phyloP scores from a whole-genome alignment of 2,329 filamentous ascomycete genomes.

The Phaeosphaeria sp. region DNA sequence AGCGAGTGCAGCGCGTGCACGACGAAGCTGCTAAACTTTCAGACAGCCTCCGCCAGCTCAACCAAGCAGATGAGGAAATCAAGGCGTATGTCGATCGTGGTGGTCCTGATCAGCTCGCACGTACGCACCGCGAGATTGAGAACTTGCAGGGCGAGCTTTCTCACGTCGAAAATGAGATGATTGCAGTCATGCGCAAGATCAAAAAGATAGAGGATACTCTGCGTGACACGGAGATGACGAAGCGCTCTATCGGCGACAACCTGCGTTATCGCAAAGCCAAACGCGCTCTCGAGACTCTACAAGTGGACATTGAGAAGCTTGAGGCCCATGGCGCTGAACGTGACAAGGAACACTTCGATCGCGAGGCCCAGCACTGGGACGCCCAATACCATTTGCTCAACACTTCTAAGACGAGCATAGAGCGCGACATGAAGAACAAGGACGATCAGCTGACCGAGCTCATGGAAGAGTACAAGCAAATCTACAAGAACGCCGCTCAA shows the following conservation, averaged over 20 bases:
- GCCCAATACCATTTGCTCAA: slow-evolving; percentile 71
- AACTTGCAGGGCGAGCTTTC: slow-evolving; percentile 70
- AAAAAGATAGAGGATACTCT: slow-evolving; percentile 81
- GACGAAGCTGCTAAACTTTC: slow-evolving; percentile 74
- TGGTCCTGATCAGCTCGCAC: slow-evolving; percentile 73
- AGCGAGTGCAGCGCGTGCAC: slow-evolving; percentile 74
- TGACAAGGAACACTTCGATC: slow-evolving; percentile 76
- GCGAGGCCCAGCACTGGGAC: slow-evolving; percentile 72
- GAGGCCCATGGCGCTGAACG: slow-evolving; percentile 80
- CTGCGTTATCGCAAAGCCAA: slow-evolving; percentile 81
- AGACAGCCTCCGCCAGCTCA: slow-evolving; percentile 78
- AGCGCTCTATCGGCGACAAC: slow-evolving; percentile 88
- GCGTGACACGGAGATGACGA: slow-evolving; percentile 79
- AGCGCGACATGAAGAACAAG: slow-evolving; percentile 82
- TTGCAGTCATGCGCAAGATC: slow-evolving; percentile 69
- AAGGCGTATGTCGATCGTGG: slow-evolving; percentile 78
- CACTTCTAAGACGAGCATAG: slow-evolving; percentile 75
- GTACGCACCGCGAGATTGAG: slow-evolving; percentile 73
- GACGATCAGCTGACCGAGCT: slow-evolving; percentile 78
- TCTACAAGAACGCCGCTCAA: slow-evolving; percentile 81
- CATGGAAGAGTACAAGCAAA: slow-evolving; percentile 79
- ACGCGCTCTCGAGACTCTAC: slow-evolving; percentile 70
- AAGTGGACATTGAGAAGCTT: slow-evolving; percentile 74
- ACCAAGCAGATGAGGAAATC: slow-evolving; percentile 77
- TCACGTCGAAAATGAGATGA: slow-evolving; percentile 71